Conservation (phyloP, 2,329 filamentous ascomycete species). For the Exophiala phaeomuriformis region DNA sequence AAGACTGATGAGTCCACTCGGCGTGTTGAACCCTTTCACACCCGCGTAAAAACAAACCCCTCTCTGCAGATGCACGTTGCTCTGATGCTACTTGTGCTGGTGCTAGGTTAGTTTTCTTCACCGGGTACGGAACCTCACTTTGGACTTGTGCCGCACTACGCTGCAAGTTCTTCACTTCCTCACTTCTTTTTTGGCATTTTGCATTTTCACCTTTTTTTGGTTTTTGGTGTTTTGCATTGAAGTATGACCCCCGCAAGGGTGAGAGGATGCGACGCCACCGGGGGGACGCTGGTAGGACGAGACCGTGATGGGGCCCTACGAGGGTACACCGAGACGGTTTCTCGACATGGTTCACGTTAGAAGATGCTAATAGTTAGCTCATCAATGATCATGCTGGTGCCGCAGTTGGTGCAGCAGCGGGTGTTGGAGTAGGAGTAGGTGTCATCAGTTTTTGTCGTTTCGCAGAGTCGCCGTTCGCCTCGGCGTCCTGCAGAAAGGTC, state of each 20-base stretch:
- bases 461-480: constrained; percentile 11
- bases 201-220: constrained; percentile 24
- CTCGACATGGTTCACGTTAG: neutral
- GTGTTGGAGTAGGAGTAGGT: constrained; percentile 14
- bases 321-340: neutral
- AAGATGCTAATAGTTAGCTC: constrained; percentile 3
- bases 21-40: no score
- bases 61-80: constrained; percentile 16
- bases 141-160: constrained; percentile 6
- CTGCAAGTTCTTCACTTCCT: constrained; percentile 9
- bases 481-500: constrained; percentile 5
- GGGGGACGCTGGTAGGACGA: constrained; percentile 1
- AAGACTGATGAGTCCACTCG: neutral
- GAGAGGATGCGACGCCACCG: neutral
- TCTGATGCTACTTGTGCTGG: constrained; percentile 23
- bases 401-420: constrained; percentile 15
- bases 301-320: neutral
- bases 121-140: constrained; percentile 14
- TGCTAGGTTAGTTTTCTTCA: constrained; percentile 17
- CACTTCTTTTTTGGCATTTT: constrained; percentile 16
- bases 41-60: constrained; percentile 3
- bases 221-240: constrained; percentile 12
- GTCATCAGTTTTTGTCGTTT: constrained; percentile 21
- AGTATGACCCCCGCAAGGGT: neutral
- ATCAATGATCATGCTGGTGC: constrained; percentile 13